phyloP scores from a whole-genome alignment of 306 rosid genomes.

The Argentina anserina region DNA sequence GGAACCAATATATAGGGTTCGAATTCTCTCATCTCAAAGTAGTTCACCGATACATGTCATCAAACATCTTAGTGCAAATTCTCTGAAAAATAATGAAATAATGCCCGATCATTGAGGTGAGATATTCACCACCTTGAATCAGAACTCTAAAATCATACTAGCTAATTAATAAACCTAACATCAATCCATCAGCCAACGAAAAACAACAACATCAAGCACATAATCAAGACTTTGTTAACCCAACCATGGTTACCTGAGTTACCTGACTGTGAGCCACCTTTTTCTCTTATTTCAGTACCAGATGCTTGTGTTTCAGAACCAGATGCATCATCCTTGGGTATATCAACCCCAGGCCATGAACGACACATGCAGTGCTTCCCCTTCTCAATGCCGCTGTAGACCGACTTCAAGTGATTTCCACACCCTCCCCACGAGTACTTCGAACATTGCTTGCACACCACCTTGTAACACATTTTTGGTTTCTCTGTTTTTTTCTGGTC shows the following conservation, averaged over 20 bases:
- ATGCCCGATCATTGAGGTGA: not conserved
- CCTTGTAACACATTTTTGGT: constrained; percentile 45
- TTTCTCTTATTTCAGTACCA: too few species aligned
- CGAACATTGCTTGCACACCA: constrained; percentile 47
- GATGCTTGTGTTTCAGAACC: constrained; percentile 10
- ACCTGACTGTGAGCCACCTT: too few species aligned
- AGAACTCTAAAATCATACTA: not conserved
- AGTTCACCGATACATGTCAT: too few species aligned
- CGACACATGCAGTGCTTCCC: constrained; percentile 71
- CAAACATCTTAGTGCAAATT: not conserved
- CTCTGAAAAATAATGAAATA: too few species aligned
- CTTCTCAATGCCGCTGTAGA: constrained; percentile 48
- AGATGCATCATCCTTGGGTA: not conserved
- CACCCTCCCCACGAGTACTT: constrained; percentile 55
- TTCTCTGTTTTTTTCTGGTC: not conserved
- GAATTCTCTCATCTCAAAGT: too few species aligned
- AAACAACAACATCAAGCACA: not conserved
- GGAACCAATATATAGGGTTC: too few species aligned
- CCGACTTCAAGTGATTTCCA: constrained; percentile 38
- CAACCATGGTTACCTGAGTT: not conserved
- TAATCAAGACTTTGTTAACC: not conserved
- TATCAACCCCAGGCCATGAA: constrained; percentile 65
- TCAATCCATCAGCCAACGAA: not conserved
- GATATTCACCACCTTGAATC: not conserved
- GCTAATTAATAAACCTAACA: not conserved